phyloP scores from a whole-genome alignment of 2,329 filamentous ascomycete species.

The Fusarium tanahbumbuense region DNA sequence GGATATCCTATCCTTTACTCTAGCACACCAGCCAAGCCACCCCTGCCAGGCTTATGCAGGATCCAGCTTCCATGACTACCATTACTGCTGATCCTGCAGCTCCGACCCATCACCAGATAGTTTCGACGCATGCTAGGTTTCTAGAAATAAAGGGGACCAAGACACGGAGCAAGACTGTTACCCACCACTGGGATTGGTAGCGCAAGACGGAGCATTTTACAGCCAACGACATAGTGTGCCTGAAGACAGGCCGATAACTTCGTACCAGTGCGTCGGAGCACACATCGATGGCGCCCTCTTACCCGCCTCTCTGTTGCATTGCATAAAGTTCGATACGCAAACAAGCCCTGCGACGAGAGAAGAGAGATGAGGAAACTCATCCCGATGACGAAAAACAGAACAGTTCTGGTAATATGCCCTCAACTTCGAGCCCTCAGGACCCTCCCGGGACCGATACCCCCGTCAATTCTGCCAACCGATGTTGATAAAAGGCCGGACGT shows the following conservation, averaged over 20 bases:
- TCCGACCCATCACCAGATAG: conserved; percentile 23
- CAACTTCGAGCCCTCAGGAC: conserved; percentile 9
- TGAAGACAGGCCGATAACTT: conserved; percentile 13
- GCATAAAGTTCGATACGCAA: conserved; percentile 28
- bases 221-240: conserved; percentile 39
- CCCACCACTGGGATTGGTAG: conserved; percentile 26
- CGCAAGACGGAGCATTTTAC: conserved; percentile 20
- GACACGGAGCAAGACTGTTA: conserved; percentile 33
- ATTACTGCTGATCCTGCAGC: conserved; percentile 21
- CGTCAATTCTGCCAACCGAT: conserved; percentile 20
- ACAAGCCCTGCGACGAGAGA: conserved; percentile 24
- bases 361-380: conserved; percentile 39
- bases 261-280: conserved; percentile 28
- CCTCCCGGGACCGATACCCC: conserved; percentile 16
- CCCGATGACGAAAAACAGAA: conserved; percentile 25
- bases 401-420: conserved; percentile 16
- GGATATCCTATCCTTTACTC: conserved; percentile 8
- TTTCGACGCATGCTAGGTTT: conserved; percentile 32
- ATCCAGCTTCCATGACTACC: conserved; percentile 13
- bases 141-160: conserved; percentile 40
- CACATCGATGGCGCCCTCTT: not conserved
- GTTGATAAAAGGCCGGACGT: conserved; percentile 40
- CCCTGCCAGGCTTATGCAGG: conserved; percentile 19
- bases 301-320: conserved; percentile 28
- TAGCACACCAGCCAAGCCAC: not conserved